Conservation (phyloP, 139 green algal species). For the Pleodorina starrii region DNA sequence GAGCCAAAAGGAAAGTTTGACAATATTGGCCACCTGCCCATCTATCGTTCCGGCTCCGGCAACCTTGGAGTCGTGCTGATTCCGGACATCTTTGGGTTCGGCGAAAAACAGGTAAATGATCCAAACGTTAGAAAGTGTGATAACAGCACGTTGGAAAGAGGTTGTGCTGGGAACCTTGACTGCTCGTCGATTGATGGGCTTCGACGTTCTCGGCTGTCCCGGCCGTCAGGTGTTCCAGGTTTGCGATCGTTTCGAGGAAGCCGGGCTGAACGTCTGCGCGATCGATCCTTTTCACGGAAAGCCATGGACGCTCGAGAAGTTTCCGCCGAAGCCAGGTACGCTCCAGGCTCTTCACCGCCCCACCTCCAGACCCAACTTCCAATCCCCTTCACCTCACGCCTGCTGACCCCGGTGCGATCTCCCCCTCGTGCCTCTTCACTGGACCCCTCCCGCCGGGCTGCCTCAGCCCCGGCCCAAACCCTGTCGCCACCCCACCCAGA, state of each 20-base stretch:
- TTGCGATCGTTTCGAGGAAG: conserved; percentile 35
- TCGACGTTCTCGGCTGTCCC: background rate
- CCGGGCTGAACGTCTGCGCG: background rate
- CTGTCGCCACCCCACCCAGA: no score
- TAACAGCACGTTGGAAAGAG: no score
- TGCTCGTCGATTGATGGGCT: background rate
- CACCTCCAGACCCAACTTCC: no score
- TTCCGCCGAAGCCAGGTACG: conserved; percentile 53
- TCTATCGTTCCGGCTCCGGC: conserved; percentile 48
- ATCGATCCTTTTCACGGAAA: conserved; percentile 43
- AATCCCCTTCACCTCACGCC: no score
- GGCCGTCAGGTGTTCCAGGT: conserved; percentile 50
- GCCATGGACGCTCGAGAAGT: conserved; percentile 55
- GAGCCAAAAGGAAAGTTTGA: conserved; percentile 1
- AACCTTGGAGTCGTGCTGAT: conserved; percentile 44
- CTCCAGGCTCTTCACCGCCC: no score
- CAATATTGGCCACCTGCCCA: conserved; percentile 35
- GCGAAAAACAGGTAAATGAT: conserved; percentile 46
- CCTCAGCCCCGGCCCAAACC: no score
- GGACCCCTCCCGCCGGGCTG: no score
- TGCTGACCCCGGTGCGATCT: no score
- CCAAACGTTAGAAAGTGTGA: no score
- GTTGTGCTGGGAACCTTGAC: no score
- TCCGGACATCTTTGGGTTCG: conserved; percentile 60
- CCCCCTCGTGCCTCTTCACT: no score